phyloP scores from a whole-genome alignment of 208 protist genomes.

The Wallacemonas rigidus region DNA sequence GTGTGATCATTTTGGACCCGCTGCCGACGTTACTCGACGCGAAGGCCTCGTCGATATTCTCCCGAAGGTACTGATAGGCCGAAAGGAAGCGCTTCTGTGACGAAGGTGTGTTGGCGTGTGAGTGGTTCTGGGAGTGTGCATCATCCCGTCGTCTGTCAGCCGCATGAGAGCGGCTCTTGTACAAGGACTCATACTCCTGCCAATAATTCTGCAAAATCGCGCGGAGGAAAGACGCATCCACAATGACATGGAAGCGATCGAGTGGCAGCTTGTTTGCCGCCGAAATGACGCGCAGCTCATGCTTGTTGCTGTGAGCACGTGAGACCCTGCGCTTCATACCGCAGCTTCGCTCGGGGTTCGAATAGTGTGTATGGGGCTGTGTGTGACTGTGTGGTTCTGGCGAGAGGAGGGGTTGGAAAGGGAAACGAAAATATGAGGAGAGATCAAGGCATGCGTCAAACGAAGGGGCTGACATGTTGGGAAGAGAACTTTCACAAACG shows the following conservation, averaged over 20 bases:
- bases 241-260: slow-evolving; percentile 42
- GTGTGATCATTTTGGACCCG: neutral
- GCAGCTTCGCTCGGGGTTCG: neutral
- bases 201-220: slow-evolving; percentile 47
- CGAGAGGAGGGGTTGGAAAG: too few species aligned
- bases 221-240: slow-evolving; percentile 81
- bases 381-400: neutral
- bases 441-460: too few species aligned
- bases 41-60: slow-evolving; percentile 13
- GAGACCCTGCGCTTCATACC: slow-evolving; percentile 81
- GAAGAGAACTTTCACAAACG: too few species aligned
- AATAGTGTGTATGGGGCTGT: neutral
- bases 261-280: slow-evolving; percentile 49
- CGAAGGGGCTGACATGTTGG: too few species aligned
- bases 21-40: slow-evolving; percentile 8
- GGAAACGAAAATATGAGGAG: too few species aligned
- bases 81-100: slow-evolving; percentile 12
- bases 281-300: slow-evolving; percentile 61
- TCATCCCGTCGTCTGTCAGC: neutral
- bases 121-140: neutral
- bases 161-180: slow-evolving; percentile 12
- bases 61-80: slow-evolving; percentile 15
- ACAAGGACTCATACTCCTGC: slow-evolving; percentile 35
- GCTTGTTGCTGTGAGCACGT: slow-evolving; percentile 83
- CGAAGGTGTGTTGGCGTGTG: neutral